A percentile compares a stretch with the other conserved stretches of the same genome.
Evolutionary conservation across 2,329 filamentous ascomycete species (phyloP).

Genomic region (Colletotrichum kahawae): DNA sequence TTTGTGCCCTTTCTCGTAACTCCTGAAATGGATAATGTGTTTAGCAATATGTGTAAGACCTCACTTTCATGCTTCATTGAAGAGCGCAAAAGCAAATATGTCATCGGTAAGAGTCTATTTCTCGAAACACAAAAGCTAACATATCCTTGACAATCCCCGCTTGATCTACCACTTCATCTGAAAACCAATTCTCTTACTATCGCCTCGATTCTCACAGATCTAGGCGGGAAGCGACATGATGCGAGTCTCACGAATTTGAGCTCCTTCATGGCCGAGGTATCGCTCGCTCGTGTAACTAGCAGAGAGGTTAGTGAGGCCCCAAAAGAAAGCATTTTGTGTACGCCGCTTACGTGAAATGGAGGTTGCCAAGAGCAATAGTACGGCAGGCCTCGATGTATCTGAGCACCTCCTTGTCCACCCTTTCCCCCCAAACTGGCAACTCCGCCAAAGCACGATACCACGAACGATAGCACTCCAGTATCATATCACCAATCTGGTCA

Average conservation of each 20-base stretch:
- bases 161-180: not conserved
- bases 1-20: no score
- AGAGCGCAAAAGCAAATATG: rapidly evolving
- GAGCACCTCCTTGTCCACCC: not conserved
- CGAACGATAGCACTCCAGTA: not conserved
- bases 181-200: rapidly evolving
- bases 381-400: not conserved
- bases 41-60: not conserved
- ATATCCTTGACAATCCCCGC: not conserved
- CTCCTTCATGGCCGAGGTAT: not conserved
- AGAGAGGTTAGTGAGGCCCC: not conserved
- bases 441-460: not conserved
- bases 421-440: not conserved
- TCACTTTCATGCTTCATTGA: not conserved
- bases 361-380: not conserved
- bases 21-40: rapidly evolving
- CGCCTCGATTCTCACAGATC: rapidly evolving
- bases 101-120: not conserved
- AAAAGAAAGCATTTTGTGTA: rapidly evolving
- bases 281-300: not conserved
- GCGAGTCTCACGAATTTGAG: not conserved
- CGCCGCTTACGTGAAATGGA: not conserved
- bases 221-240: not conserved
- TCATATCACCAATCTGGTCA: not conserved
- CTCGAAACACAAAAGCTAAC: not conserved